Evolutionary conservation across 768 basidiomycete genomes (phyloP), one percentile per base, ranked within the genome.

Genomic region (Naganishia vishniacii): DNA sequence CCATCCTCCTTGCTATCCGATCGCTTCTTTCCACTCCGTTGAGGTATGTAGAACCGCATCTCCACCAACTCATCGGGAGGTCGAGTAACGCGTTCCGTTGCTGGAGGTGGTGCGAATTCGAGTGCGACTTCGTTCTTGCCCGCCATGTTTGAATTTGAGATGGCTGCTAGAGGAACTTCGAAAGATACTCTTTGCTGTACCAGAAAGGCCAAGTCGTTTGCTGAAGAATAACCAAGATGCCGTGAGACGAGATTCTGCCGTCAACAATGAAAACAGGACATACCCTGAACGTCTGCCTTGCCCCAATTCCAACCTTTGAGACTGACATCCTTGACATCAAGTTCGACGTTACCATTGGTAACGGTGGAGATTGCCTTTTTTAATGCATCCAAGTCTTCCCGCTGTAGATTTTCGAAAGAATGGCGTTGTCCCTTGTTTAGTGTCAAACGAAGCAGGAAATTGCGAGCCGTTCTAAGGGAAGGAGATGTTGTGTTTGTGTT

Each of bases 251-350:
- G n/a, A n/a, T n/a, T n/a, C n/a, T n/a, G n/a, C n/a, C n/a, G n/a
- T n/a, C n/a, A n/a, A n/a, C n/a, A n/a, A 25, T 16, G 5, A 23
- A 47, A 15, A 9, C 5, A 51, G 51, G 42, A 70, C 81, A 61
- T 66, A 90, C 94, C 90, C 83, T 90, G 88, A 67, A 98, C 89
- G 72, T 94, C 91, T 1, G 90, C 89, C 31, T 87, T 84, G 4
- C 95, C 95, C 95, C 95, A 98, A 76, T 99, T 98, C 91, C 91
- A 98, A 0, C 95, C 95, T 74, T 89, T 92, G 75, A 93, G 84
- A 13, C 89, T 86, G 18, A 86, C 82, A 68, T 99, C 95, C 75
- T 85, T 86, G 4, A 82, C 83, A 75, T 98, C 95, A 25, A 98
- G 80, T 3, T 88, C 84, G 64, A 94, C 80, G 45, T 83, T 84